Conservation (phyloP, 1,284 basidiomycete species). For the Pterula multifida region DNA sequence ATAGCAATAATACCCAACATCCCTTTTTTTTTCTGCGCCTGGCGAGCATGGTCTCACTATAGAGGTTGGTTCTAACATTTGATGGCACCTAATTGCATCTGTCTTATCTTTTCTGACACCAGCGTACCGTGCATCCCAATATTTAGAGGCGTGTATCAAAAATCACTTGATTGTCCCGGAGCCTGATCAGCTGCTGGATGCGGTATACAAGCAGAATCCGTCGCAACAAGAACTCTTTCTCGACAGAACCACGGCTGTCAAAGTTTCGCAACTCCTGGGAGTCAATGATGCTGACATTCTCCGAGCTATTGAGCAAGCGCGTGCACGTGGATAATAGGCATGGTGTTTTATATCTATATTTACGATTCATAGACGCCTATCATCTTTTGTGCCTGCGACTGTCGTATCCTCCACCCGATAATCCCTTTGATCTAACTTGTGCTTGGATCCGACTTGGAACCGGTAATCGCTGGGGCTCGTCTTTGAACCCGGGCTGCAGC, state of each 20-base stretch:
- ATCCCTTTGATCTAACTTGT: too few species aligned
- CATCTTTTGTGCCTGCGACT: too few species aligned
- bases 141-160: constrained; percentile 48
- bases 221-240: constrained; percentile 28
- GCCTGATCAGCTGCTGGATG: constrained; percentile 40
- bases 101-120: constrained; percentile 1
- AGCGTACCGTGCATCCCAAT: constrained; percentile 67
- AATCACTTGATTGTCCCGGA: constrained; percentile 42
- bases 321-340: constrained; percentile 14
- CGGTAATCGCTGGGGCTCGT: too few species aligned
- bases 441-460: too few species aligned
- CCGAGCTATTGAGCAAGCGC: constrained; percentile 53
- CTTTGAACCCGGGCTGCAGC: too few species aligned
- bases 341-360: too few species aligned
- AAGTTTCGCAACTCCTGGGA: constrained; percentile 32
- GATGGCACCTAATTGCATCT: neutral
- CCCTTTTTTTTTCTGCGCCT: constrained; percentile 74
- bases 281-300: constrained; percentile 39
- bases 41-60: constrained; percentile 77
- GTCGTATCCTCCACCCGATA: too few species aligned
- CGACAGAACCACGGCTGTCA: constrained; percentile 39
- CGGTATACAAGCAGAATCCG: constrained; percentile 35
- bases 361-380: too few species aligned
- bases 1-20: constrained; percentile 71
- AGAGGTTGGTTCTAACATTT: constrained; percentile 37